These are phyloP conservation scores for Amanita polypyramis DNA, from an alignment of 768 basidiomycete genomes.

Conservation along the genomic window DNA sequence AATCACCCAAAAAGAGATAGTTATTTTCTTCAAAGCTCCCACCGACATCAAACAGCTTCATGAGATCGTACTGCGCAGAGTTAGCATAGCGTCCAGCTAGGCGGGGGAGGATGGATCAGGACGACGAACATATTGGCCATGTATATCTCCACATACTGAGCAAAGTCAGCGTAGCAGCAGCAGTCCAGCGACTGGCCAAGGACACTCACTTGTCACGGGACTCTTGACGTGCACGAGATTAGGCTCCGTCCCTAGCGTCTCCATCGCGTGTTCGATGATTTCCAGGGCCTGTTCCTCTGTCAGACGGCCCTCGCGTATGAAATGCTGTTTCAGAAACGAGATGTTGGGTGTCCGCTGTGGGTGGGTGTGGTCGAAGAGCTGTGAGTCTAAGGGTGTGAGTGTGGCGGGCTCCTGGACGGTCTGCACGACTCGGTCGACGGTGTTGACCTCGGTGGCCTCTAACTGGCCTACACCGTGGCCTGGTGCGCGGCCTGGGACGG, in stretches of 20 bases:
- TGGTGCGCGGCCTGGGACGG: neutral
- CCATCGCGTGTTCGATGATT: constrained; percentile 62
- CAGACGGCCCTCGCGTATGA: constrained; percentile 76
- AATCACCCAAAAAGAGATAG: constrained; percentile 94
- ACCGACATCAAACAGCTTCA: constrained; percentile 96
- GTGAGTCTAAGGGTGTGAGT: constrained; percentile 56
- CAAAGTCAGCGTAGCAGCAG: neutral
- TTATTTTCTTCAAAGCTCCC: constrained; percentile 73
- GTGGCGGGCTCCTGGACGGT: constrained; percentile 51
- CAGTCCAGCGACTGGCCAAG: constrained; percentile 1
- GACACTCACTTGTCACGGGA: constrained; percentile 75
- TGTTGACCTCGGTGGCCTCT: neutral
- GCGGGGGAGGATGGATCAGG: neutral
- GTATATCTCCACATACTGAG: constrained; percentile 91
- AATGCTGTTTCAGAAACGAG: constrained; percentile 78
- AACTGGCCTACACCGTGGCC: constrained; percentile 1
- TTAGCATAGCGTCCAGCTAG: neutral
- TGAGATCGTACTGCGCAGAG: constrained; percentile 74
- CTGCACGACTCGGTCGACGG: constrained; percentile 1
- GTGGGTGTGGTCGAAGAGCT: constrained; percentile 55
- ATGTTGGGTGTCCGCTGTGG: constrained; percentile 61
- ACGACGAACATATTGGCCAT: constrained; percentile 91
- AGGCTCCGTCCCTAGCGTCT: constrained; percentile 61
- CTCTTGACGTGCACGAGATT: constrained; percentile 83
- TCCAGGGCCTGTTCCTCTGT: constrained; percentile 79